Conservation (phyloP, 768 basidiomycete species). For the Pisolithus sp. region DNA sequence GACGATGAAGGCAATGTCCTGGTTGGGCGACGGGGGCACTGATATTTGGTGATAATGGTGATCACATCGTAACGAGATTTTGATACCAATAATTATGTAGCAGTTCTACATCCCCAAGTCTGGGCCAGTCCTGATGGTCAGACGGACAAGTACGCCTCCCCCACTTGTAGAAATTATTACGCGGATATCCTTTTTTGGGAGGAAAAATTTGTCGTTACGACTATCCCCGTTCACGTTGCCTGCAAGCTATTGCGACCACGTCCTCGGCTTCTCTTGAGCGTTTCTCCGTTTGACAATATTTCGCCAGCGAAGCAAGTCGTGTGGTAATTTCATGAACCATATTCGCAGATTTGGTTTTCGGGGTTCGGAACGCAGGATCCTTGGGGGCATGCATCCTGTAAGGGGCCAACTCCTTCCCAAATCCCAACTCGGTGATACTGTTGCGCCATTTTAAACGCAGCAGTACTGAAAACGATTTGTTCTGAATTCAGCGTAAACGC, state of each 20-base stretch:
- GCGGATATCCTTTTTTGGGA: no score
- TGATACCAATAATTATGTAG: conserved; percentile 22
- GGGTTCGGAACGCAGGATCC: neutral
- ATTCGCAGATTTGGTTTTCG: conserved; percentile 1
- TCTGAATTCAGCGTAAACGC: no score
- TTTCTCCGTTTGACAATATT: conserved; percentile 1
- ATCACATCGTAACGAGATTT: conserved; percentile 4
- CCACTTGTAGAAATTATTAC: neutral
- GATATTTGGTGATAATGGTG: conserved; percentile 3
- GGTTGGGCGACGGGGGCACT: conserved; percentile 50
- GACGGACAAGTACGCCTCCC: conserved; percentile 1
- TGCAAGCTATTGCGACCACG: no score
- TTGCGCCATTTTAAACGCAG: no score
- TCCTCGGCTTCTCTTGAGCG: neutral
- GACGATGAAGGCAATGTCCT: conserved; percentile 84
- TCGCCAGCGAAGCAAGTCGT: neutral
- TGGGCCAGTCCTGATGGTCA: conserved; percentile 3
- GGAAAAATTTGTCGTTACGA: neutral
- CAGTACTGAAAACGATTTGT: no score
- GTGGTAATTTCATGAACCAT: neutral
- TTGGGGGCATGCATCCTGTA: neutral
- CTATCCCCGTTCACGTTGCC: neutral
- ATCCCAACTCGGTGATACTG: no score
- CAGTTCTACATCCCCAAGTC: conserved; percentile 5
- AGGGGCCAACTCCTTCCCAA: no score